phyloP scores from a whole-genome alignment of 805 yeast species.

The Myxozyma nipponensis region DNA sequence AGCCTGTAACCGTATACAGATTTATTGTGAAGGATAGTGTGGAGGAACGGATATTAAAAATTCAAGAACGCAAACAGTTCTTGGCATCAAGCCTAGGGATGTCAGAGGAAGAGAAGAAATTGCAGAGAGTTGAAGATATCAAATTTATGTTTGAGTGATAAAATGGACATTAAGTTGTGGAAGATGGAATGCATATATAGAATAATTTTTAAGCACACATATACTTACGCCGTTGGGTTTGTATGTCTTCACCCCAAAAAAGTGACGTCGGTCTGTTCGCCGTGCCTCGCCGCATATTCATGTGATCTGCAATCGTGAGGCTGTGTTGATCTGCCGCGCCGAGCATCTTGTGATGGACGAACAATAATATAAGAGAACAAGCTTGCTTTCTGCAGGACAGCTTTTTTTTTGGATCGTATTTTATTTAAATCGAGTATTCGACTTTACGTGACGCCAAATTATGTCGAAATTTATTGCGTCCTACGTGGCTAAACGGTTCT shows the following conservation, averaged over 20 bases:
- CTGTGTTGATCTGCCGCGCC: too few species aligned
- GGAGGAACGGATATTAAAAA: conserved; percentile 81
- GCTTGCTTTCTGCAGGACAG: too few species aligned
- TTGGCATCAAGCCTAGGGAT: conserved; percentile 37
- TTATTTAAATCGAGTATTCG: too few species aligned
- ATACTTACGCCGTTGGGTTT: not conserved
- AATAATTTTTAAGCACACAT: not conserved
- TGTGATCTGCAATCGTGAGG: too few species aligned
- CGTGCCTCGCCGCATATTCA: too few species aligned
- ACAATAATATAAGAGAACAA: too few species aligned
- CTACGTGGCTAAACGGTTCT: conserved; percentile 29
- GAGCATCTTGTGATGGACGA: too few species aligned
- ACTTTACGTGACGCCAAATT: not conserved
- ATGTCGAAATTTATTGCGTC: conserved; percentile 9
- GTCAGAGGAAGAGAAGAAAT: conserved; percentile 38
- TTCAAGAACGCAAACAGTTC: conserved; percentile 70
- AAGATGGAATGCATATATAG: not conserved
- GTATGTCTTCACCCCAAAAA: too few species aligned
- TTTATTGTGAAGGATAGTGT: conserved; percentile 80
- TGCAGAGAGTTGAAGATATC: conserved; percentile 39
- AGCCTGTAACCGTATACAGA: conserved; percentile 65
- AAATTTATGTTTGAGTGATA: conserved; percentile 34
- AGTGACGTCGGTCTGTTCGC: not conserved
- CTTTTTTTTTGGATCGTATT: too few species aligned
- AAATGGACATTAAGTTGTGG: conserved; percentile 1